Conservation (phyloP, 2,329 filamentous ascomycete genomes). For the Coniosporium tulheliwenetii region DNA sequence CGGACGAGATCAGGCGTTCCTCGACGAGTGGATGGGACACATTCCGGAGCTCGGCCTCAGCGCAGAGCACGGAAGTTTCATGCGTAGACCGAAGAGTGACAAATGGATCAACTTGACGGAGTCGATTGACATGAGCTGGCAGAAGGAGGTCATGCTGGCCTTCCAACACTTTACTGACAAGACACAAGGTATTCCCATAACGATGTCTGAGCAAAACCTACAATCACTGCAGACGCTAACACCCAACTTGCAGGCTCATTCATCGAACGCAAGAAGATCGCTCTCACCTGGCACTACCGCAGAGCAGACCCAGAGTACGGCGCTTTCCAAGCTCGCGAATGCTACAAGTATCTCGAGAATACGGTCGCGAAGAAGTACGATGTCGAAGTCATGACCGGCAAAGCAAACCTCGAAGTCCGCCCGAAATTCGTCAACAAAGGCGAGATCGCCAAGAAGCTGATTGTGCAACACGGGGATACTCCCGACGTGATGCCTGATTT, state of each 20-base stretch:
- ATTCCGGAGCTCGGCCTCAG: conserved; percentile 82
- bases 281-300: conserved; percentile 94
- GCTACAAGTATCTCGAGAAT: conserved; percentile 64
- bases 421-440: conserved; percentile 97
- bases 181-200: conserved; percentile 50
- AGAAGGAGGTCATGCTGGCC: conserved; percentile 64
- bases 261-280: conserved; percentile 86
- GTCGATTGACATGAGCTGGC: conserved; percentile 82
- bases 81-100: conserved; percentile 59
- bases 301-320: conserved; percentile 78
- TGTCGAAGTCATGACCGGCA: conserved; percentile 91
- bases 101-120: conserved; percentile 85
- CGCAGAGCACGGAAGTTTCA: conserved; percentile 93
- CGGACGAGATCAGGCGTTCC: conserved; percentile 80
- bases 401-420: conserved; percentile 93
- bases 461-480: conserved; percentile 51
- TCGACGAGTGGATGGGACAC: conserved; percentile 84
- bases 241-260: conserved; percentile 50
- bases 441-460: conserved; percentile 74
- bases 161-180: conserved; percentile 82
- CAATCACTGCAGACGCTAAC: conserved; percentile 6
- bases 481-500: conserved; percentile 56
- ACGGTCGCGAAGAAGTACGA: conserved; percentile 69
- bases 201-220: neutral
- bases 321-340: conserved; percentile 62